Evolutionary conservation across 1,284 basidiomycete genomes (phyloP), one percentile per base, ranked within the genome.

Genomic region (Athelia sp.): DNA sequence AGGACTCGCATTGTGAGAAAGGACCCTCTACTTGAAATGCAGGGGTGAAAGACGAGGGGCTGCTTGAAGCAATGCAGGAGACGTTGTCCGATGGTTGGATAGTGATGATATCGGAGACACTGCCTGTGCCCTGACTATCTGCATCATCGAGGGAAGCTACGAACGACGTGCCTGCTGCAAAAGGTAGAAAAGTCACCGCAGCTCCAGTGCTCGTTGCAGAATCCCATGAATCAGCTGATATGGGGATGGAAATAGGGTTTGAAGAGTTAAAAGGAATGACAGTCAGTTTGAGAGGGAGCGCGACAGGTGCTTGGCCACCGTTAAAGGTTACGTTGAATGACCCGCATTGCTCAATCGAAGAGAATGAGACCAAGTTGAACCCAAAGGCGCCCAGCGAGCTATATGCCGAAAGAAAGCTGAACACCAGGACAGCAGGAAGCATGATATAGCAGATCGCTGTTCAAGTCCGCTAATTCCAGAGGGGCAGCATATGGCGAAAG

Each of bases 61-160:
- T 43, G 24, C 49, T 43, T 14, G 59, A 48, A 0, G 67, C 57
- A 13, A 82, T 61, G 57, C 81, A 82, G 6, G 72, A 67, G 0
- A 66, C 59, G 56, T 75, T 65, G 26, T 61, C 54, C 34, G 68
- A 78, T 9, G 72, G 60, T 6, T 67, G 57, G 19, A 84, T 70
- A 17, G 58, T 63, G 43, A 76, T 72, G 19, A 84, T 56, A 54
- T 80, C 75, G 22, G 81, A 82, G 3, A 77, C 66, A 21, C 56
- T 54, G 1, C 73, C 73, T 4, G 72, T 60, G 49, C 62, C 65
- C 4, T 63, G 54, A 8, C 74, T 76, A 11, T 57, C 52, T 0
- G 63, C 63, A 58, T 78, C 73, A 52, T 81, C 74, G 31, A 84
- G 69, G 11, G 79, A 78, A 1, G 78, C 78, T 46, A 85, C 58